phyloP scores from a whole-genome alignment of 148 eudicot species.

The Oxyria digyna region DNA sequence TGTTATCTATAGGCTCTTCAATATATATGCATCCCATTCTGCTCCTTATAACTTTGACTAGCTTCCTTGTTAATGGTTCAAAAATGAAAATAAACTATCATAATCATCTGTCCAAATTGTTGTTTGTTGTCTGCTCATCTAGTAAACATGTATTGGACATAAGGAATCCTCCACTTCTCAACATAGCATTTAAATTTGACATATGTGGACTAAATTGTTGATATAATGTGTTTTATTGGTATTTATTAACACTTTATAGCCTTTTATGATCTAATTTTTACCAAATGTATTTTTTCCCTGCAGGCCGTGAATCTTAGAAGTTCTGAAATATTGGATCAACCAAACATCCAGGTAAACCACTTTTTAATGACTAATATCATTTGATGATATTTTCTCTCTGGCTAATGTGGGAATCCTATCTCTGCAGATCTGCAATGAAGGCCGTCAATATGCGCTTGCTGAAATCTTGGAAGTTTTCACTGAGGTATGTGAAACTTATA shows the following conservation, averaged over 20 bases:
- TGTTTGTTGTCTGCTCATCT: not conserved
- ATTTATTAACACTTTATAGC: not conserved
- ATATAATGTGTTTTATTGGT: not conserved
- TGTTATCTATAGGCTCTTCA: not conserved
- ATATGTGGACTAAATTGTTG: not conserved
- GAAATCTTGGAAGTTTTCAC: conserved; percentile 82
- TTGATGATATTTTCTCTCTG: not conserved
- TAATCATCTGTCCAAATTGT: not conserved
- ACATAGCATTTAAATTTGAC: not conserved
- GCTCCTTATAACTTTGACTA: not conserved
- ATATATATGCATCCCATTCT: not conserved
- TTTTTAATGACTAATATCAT: not conserved
- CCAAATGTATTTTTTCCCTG: conserved; percentile 15
- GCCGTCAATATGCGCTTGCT: conserved; percentile 77
- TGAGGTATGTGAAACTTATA: conserved; percentile 71
- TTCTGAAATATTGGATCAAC: conserved; percentile 73
- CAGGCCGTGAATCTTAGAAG: conserved; percentile 93
- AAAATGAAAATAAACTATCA: not conserved
- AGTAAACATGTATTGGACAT: not conserved
- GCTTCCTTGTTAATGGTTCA: not conserved
- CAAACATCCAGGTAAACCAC: conserved; percentile 50
- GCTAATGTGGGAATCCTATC: not conserved
- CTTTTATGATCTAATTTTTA: conserved; percentile 11
- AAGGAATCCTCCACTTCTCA: not conserved
- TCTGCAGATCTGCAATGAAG: conserved; percentile 78